phyloP scores from a whole-genome alignment of 192 early-diverging fungal genomes.

The Backusella morwellensis region DNA sequence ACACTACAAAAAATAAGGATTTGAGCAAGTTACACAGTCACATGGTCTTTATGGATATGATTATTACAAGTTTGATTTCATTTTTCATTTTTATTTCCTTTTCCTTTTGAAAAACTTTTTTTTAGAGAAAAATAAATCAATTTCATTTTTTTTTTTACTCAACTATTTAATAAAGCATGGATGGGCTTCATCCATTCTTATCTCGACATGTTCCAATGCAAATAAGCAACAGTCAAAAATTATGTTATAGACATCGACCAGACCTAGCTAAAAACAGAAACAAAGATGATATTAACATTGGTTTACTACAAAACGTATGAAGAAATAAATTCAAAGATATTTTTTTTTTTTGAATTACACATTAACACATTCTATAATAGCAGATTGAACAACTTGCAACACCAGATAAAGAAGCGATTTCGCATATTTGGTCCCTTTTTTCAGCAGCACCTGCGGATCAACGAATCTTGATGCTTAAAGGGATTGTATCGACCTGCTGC shows the following conservation, averaged over 20 bases:
- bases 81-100: background rate
- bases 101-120: background rate
- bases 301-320: conserved; percentile 48
- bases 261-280: conserved; percentile 49
- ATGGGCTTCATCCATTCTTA: conserved; percentile 18
- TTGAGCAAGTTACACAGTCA: background rate
- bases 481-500: conserved; percentile 77
- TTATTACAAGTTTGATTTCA: conserved; percentile 3
- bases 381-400: conserved; percentile 58
- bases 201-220: conserved; percentile 31
- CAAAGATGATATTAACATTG: conserved; percentile 45
- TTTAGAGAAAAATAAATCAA: background rate
- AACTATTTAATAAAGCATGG: background rate
- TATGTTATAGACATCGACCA: conserved; percentile 60
- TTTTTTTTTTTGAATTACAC: background rate
- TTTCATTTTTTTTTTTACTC: background rate
- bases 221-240: conserved; percentile 21
- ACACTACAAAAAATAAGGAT: background rate
- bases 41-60: background rate
- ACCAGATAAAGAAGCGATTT: conserved; percentile 57
- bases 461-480: conserved; percentile 69
- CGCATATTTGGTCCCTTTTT: conserved; percentile 67
- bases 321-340: background rate
- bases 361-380: conserved; percentile 19
- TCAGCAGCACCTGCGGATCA: conserved; percentile 59